Evolutionary conservation across 1,284 basidiomycete genomes (phyloP), one percentile per base, ranked within the genome.

Genomic region (Pseudozyma hubeiensis): DNA sequence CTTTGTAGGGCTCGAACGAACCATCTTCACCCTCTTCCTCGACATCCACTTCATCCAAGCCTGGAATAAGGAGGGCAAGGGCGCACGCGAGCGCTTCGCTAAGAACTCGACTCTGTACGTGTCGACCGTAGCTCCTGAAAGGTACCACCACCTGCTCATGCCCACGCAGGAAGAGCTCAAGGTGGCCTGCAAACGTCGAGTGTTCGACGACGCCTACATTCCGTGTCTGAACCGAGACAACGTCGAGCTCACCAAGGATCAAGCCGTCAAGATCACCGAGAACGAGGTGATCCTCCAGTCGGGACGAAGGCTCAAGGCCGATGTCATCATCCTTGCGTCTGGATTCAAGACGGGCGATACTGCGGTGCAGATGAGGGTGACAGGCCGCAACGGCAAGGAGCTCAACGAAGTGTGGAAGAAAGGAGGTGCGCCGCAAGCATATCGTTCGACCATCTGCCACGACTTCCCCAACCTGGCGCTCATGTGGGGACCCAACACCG

Each of bases 101-200:
- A 35, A 46, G n/a, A 63, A 47, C 30, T 59, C 53, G 30, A 34
- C 46, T 5, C 53, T 64, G 9, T 74, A 80, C 53, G 72, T 81
- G 7, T 34, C 55, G 17, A 69, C 57, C 29, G 67, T 61, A 6
- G 77, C 78, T 1, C 79, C 79, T 2, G 50, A 67, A 34, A 61
- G 72, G 40, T 80, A 81, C 54, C 78, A 75, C 49, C 56, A 77
- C 11, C 57, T 81, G 33, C 63, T 81, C 13, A 62, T 81, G 16
- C 80, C 80, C 0, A 55, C 53, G 1, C 51, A 71, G 30, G n/a
- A 69, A 8, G 64, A 67, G 52, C 56, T 78, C 35, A 48, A 68
- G 51, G 67, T 71, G 4, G 72, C 67, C 6, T 78, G 75, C 68
- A 78, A 78, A 51, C 61, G 75, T 7, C 55, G 76, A n/a, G 62